Base-by-base conservation (phyloP, 1,284 basidiomycete genomes). In the Lentinula novae-zelandiae region DNA sequence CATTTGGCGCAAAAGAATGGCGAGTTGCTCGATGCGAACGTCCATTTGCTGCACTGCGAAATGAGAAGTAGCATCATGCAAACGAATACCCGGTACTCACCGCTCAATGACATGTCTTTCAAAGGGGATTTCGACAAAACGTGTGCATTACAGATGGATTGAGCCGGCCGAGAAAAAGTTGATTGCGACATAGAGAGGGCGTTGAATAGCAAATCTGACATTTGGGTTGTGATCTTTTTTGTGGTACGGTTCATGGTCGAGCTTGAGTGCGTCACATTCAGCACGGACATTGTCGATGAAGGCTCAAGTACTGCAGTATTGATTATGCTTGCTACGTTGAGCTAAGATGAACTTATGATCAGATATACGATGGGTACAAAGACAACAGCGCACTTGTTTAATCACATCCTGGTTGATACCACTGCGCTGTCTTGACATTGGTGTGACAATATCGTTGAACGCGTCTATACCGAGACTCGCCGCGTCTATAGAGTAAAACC, bases 401-500 rank as follows among this genome's bases (percentile, higher is more conserved):
- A 75, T 61, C 1, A 71, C 65, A 3, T 61, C 52, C 6, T 67
- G 63, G 60, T 68, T 68, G 17, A 73, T 64, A 20, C 69, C 72
- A 17, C 65, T 60, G 13, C 10, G 36, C 44, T 62, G 59, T 3
- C 55, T 58, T 31, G 56, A 40, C 2, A 42, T 9, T 5, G 39
- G 36, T 53, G 17, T 42, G 6, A 2, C 10, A 17, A 20, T 33
- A 7, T 5, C 38, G 15, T 54, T 42, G 20, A 39, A 40, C 53
- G 53, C 53, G 39, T 54, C 39, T 7, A 39, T n/a, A 0, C 67
- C 70, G 34, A 77, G 71, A 12, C 67, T 71, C 27, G 77, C 73
- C 39, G 71, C 67, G 40, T 78, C 74, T 27, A 87, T 70, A 0
- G 81, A 73, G 65, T 87, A 84, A 63, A 84, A 86, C 27, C 85